Base-by-base conservation (phyloP, 495 filamentous ascomycete genomes). In the Aspergillus ostianus region DNA sequence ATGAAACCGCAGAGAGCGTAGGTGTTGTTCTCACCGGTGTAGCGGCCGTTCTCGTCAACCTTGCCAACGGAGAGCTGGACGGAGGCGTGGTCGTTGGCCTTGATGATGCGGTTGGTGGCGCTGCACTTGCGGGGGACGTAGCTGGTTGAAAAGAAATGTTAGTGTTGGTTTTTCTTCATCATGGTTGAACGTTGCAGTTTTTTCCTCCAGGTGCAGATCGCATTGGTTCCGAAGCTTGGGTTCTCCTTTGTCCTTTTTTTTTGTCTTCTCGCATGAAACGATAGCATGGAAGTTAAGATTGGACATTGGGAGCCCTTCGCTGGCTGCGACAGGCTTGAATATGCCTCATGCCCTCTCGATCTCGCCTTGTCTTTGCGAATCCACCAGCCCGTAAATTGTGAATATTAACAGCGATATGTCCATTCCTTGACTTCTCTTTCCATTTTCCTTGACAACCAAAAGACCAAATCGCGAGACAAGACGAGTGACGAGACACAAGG, bases 81-180 rank as follows among this genome's bases (percentile, higher is more conserved):
- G 56, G 89, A 92, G 68, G 90, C 91, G 84, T 95, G 91, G 81
- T 95, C 94, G 82, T 97, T 97, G 82, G 94, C 90, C 84, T 97
- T 97, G 87, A 98, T 97, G 86, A 98, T 97, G 80, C 90, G 87
- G 88, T 90, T 90, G 78, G 90, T 93, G 71, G 90, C 91, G 77
- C 85, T 89, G 89, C 91, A 93, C 86, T 93, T 99, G 85, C 94
- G 92, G 78, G 95, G 93, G 84, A 97, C 92, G 85, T 97, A 98
- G 78, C 92, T 96, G 74, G 64, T 53, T 6, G 36, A 53, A 51
- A 36, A 51, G 10, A 29, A 10, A 60, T 60, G 70, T 73, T 70
- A 72, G 59, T 62, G 49, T 58, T 57, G 18, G 45, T 13, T 41
- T 20, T 62, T n/a, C 46, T 53, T 47, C 10, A 26, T 26, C 2